phyloP scores from a whole-genome alignment of 1,284 basidiomycete genomes.

The Bondarzewia mesenterica region DNA sequence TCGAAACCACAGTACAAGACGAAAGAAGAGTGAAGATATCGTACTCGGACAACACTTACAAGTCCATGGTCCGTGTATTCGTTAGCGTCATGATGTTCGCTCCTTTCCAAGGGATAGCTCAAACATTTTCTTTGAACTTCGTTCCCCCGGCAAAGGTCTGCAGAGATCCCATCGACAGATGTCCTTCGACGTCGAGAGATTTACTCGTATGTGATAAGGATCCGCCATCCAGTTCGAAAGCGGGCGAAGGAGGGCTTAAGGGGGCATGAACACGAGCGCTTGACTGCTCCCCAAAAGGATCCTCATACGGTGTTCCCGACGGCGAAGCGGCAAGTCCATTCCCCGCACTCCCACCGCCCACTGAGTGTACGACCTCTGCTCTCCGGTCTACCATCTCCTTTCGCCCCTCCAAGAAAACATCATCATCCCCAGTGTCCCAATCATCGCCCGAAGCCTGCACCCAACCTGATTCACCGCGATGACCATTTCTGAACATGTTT shows the following conservation, averaged over 20 bases:
- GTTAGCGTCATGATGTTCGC: too few species aligned
- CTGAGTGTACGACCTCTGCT: neutral
- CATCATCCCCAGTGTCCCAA: slow-evolving; percentile 13
- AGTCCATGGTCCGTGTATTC: too few species aligned
- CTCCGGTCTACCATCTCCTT: neutral
- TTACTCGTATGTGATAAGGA: neutral
- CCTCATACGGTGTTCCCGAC: neutral
- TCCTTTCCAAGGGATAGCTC: too few species aligned
- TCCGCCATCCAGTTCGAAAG: neutral
- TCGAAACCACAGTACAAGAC: too few species aligned
- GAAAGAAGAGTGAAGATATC: too few species aligned
- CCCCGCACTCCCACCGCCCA: neutral
- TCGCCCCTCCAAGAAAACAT: neutral
- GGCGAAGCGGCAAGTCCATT: neutral
- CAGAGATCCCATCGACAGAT: slow-evolving; percentile 4
- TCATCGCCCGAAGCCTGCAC: slow-evolving; percentile 11
- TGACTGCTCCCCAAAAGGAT: neutral
- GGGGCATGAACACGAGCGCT: neutral
- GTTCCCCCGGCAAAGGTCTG: slow-evolving; percentile 11
- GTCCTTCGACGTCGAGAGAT: neutral
- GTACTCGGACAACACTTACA: too few species aligned
- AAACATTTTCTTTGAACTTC: slow-evolving; percentile 9
- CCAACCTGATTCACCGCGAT: slow-evolving; percentile 11
- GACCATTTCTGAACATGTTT: slow-evolving; percentile 12
- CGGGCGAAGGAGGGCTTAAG: neutral